phyloP scores from a whole-genome alignment of 2,329 filamentous ascomycete species.

The Lecanicillium sp. region DNA sequence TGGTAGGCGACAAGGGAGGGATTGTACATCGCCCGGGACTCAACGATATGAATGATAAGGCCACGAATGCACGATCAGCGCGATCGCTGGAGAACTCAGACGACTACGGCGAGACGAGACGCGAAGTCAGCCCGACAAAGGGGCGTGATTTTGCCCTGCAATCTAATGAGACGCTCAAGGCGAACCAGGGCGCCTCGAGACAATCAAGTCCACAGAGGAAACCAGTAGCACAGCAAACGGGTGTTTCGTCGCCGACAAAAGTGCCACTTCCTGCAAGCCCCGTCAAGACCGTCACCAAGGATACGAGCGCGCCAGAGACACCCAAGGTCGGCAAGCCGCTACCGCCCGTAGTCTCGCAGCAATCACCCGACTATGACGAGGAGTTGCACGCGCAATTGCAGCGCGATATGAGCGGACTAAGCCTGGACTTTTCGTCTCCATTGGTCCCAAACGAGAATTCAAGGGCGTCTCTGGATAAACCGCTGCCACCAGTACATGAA shows the following conservation, averaged over 20 bases:
- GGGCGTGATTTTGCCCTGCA: slow-evolving; percentile 34
- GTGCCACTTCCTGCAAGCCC: slow-evolving; percentile 46
- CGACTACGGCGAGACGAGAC: slow-evolving; percentile 43
- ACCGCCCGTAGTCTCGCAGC: slow-evolving; percentile 36
- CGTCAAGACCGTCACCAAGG: slow-evolving; percentile 15
- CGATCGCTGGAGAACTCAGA: slow-evolving; percentile 38
- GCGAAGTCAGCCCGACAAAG: slow-evolving; percentile 46
- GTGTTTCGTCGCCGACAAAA: slow-evolving; percentile 43
- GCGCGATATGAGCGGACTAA: slow-evolving; percentile 51
- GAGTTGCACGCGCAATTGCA: slow-evolving; percentile 55
- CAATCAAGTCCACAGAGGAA: slow-evolving; percentile 54
- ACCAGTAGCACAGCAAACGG: slow-evolving; percentile 30
- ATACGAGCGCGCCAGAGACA: slow-evolving; percentile 31
- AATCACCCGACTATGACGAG: slow-evolving; percentile 52
- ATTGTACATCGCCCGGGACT: slow-evolving; percentile 47
- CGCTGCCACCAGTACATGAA: slow-evolving; percentile 9
- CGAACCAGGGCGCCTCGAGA: slow-evolving; percentile 38
- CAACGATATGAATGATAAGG: slow-evolving; percentile 70
- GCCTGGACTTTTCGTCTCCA: slow-evolving; percentile 28
- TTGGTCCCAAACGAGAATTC: slow-evolving; percentile 21
- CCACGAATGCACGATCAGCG: slow-evolving; percentile 64
- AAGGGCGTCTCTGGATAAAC: slow-evolving; percentile 4
- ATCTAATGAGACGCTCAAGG: slow-evolving; percentile 48
- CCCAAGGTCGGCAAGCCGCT: slow-evolving; percentile 37
- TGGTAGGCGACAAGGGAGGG: slow-evolving; percentile 59